Conservation (phyloP, 192 early-diverging fungal species). For the Gonapodya sp. region DNA sequence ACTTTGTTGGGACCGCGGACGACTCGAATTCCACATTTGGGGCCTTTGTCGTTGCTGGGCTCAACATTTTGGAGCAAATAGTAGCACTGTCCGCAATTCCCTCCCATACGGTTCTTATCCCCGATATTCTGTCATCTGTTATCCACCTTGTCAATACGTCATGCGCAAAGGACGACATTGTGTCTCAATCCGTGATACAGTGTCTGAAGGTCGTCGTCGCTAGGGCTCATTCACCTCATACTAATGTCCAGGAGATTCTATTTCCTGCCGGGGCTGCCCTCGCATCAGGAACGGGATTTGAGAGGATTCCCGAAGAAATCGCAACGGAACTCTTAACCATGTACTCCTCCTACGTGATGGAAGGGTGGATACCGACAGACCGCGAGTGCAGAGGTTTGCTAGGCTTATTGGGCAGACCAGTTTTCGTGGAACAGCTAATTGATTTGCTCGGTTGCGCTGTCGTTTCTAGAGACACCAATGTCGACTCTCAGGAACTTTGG, state of each 20-base stretch:
- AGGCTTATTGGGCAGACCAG: background rate
- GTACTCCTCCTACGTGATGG: background rate
- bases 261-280: background rate
- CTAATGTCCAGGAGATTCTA: background rate
- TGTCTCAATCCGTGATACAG: background rate
- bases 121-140: background rate
- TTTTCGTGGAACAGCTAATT: background rate
- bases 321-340: background rate
- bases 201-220: background rate
- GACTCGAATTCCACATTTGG: background rate
- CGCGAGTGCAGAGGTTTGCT: background rate
- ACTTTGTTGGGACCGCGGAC: background rate
- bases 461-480: no score
- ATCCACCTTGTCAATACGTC: background rate
- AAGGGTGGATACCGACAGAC: background rate
- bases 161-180: background rate
- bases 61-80: background rate
- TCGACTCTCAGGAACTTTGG: no score
- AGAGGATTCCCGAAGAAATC: background rate
- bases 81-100: no score
- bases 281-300: background rate
- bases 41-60: background rate
- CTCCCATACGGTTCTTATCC: no score
- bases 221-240: background rate
- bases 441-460: no score